These are phyloP conservation scores for Crithidia mellificae DNA, from an alignment of 208 protist species.

Conservation along the genomic window DNA sequence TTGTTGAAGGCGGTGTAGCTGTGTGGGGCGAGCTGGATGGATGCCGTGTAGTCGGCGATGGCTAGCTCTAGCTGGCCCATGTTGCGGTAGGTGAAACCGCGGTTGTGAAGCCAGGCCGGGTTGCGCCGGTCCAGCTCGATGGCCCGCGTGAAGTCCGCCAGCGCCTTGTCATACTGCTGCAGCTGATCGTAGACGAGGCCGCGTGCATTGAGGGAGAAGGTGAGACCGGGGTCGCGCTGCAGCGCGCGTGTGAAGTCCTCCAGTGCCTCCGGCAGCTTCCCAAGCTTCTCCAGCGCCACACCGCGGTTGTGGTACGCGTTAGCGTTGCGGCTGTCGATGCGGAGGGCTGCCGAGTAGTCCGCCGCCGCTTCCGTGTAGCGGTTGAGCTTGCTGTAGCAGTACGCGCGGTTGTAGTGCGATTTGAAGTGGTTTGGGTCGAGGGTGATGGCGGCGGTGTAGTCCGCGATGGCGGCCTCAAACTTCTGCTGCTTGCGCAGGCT, in stretches of 20 bases:
- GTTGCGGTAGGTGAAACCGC: conserved; percentile 72
- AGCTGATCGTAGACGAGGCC: conserved; percentile 75
- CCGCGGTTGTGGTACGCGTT: conserved; percentile 91
- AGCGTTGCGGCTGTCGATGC: conserved; percentile 63
- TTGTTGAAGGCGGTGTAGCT: conserved; percentile 41
- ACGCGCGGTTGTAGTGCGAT: conserved; percentile 93
- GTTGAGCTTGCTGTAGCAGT: conserved; percentile 78
- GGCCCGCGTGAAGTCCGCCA: conserved; percentile 64
- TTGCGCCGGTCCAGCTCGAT: conserved; percentile 67
- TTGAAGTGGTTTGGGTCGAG: conserved; percentile 89
- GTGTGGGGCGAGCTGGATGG: conserved; percentile 44
- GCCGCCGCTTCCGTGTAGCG: conserved; percentile 61
- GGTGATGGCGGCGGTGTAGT: conserved; percentile 76
- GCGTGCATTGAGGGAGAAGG: conserved; percentile 79
- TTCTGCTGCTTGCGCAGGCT: conserved; percentile 60
- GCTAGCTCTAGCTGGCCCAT: conserved; percentile 60
- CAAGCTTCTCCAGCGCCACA: conserved; percentile 67
- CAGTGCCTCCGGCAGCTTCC: conserved; percentile 61
- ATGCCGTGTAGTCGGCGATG: conserved; percentile 70
- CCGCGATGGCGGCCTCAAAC: conserved; percentile 68
- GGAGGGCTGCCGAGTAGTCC: conserved; percentile 77
- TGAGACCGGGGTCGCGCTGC: conserved; percentile 47
- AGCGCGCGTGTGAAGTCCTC: conserved; percentile 77
- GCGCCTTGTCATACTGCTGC: conserved; percentile 54
- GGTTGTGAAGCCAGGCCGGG: conserved; percentile 70